A percentile compares a stretch with the other conserved stretches of the same genome.
Evolutionary conservation across 352 stramenopile genomes (phyloP).

Genomic region (Phytophthora podocarpi): DNA sequence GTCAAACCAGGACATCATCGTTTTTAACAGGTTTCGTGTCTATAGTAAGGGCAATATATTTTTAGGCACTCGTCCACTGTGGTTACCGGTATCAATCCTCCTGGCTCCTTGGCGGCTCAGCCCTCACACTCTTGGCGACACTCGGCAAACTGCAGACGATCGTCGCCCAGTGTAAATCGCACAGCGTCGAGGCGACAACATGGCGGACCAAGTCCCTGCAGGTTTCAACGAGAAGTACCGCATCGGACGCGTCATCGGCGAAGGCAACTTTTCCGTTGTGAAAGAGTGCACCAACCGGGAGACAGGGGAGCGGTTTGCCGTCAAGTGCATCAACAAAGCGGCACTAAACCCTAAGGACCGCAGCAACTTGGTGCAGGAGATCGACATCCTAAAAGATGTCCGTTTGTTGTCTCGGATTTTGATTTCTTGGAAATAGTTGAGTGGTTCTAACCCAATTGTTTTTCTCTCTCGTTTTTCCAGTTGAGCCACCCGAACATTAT

Average conservation of each 20-base stretch:
- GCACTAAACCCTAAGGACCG: slow-evolving; percentile 81
- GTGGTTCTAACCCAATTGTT: neutral
- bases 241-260: slow-evolving; percentile 73
- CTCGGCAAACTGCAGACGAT: neutral
- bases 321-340: slow-evolving; percentile 89
- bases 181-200: slow-evolving; percentile 23
- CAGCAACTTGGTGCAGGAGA: slow-evolving; percentile 81
- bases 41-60: slow-evolving; percentile 13
- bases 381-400: slow-evolving; percentile 81
- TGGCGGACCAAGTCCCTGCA: slow-evolving; percentile 59
- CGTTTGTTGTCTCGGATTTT: neutral
- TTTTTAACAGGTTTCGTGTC: slow-evolving; percentile 6
- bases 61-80: slow-evolving; percentile 4
- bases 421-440: neutral
- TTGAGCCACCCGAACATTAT: slow-evolving; percentile 91
- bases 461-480: slow-evolving; percentile 26
- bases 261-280: slow-evolving; percentile 89
- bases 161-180: slow-evolving; percentile 11
- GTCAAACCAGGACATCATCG: neutral
- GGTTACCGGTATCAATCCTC: slow-evolving; percentile 17
- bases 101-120: slow-evolving; percentile 8
- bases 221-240: slow-evolving; percentile 83
- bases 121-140: slow-evolving; percentile 25
- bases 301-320: slow-evolving; percentile 61
- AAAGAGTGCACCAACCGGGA: slow-evolving; percentile 68